Evolutionary conservation across 1,284 basidiomycete species (phyloP), one percentile per base, ranked within the genome.

Genomic region (Trichosporon asahii): DNA sequence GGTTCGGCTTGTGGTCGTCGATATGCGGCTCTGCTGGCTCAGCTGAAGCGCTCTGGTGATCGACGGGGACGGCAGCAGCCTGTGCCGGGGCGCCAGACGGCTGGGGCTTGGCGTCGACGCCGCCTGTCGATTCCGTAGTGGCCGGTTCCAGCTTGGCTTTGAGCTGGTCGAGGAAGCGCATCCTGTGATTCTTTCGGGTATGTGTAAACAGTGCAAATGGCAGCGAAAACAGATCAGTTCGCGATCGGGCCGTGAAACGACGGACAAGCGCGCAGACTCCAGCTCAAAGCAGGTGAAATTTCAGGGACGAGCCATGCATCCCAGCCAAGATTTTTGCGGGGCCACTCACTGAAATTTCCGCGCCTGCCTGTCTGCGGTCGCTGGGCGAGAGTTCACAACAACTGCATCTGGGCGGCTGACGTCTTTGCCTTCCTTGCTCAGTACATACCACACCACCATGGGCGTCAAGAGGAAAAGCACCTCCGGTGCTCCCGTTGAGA

Each of bases 1-100:
- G 78, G 25, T 78, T 77, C 33, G 73, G 73, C 40, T 44, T 66
- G 68, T 71, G 64, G 64, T 68, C 70, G 23, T 63, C 27, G 5
- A 55, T 44, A 4, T 49, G 66, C 12, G 53, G 29, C 15, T 66
- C 23, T 23, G 35, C 37, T 23, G 21, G 25, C 40, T 8, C 15
- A n/a, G 27, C 2, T 15, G 55, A 33, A 49, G 44, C 6, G 31
- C 31, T 7, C 65, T 23, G 21, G 29, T 37, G 49, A 15, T 68
- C 21, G 33, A 53, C 46, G 23, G 29, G 31, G 18, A 61, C 27
- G 2, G 40, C 64, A n/a, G 40, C 64, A 4, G 40, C 64, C 8
- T 15, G 21, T 5, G 64, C 25, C 7, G 44, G 27, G 7, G 40
- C 40, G 4, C 40, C 15, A 11, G 64, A 40, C 27, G 64, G 25